Evolutionary conservation across 75 land plant species (phyloP), one percentile per base, ranked within the genome.

Genomic region (Sequoiadendron giganteum): DNA sequence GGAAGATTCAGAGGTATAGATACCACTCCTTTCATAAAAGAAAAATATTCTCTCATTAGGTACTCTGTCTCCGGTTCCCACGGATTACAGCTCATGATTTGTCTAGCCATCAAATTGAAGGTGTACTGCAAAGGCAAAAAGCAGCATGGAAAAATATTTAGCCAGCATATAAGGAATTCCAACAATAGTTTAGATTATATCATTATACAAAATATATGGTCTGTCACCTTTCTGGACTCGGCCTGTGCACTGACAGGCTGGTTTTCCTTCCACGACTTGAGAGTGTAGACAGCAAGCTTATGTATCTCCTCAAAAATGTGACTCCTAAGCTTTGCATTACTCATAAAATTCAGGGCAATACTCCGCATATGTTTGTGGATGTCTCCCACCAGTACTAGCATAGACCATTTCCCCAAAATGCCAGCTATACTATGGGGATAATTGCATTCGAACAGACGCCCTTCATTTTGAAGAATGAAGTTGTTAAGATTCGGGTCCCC

Each of bases 351-450:
- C 70, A 95, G 88, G 15, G 97, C 91, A 21, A 95, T 94, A 16
- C 54, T 85, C 25, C 97, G 88, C 97, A 95, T 95, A 38, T 91
- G 80, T 86, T 89, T 87, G 85, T 95, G 97, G 91, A 91, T 92
- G 83, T 95, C 97, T 72, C 97, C 97, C 19, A 94, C 95, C 1
- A 91, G 40, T 28, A 93, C 97, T 65, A 94, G 54, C 97, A 95
- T 95, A 10, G 95, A 94, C 97, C 97, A 95, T 75, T 92, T 93
- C 61, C 97, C 97, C 40, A 95, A 93, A 42, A 95, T 95, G 70
- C 95, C 95, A 5, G 93, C 91, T 30, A 95, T 94, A 76, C 95
- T 90, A 58, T 86, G 88, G 47, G 97, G 97, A 85, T 94, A 95
- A 90, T 95, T 95, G 82, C 95, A 93, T 88, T 95, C 94, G 86